These are phyloP conservation scores for Aspergillus vadensis DNA, from an alignment of 2,329 filamentous ascomycete species.

Conservation along the genomic window DNA sequence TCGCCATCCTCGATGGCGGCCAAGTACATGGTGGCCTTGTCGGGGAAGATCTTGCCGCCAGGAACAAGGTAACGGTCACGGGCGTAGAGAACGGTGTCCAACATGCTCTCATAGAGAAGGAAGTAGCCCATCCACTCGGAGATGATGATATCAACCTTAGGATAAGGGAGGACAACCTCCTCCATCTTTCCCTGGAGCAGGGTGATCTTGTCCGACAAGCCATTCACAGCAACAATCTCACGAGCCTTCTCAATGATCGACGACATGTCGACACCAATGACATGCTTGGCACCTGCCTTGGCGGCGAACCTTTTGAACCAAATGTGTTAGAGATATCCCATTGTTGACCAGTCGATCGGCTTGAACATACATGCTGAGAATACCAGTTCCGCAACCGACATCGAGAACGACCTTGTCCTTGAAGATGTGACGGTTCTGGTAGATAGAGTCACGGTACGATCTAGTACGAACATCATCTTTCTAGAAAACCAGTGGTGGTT, in stretches of 20 bases:
- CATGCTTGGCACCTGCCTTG: conserved; percentile 94
- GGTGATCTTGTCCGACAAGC: conserved; percentile 93
- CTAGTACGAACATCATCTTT: conserved; percentile 98
- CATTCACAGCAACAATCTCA: conserved; percentile 91
- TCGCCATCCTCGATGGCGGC: conserved; percentile 98
- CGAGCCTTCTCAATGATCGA: conserved; percentile 98
- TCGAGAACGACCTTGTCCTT: conserved; percentile 93
- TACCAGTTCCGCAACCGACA: conserved; percentile 95
- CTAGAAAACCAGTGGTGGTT: conserved; percentile 49
- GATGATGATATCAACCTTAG: conserved; percentile 98
- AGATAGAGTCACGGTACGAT: conserved; percentile 96
- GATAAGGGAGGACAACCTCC: conserved; percentile 88
- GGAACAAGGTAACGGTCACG: conserved; percentile 86
- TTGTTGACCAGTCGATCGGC: not conserved
- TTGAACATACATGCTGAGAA: conserved; percentile 85
- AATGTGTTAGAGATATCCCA: conserved; percentile 22
- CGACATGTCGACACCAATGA: conserved; percentile 99
- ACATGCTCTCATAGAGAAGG: conserved; percentile 96
- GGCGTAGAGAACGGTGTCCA: conserved; percentile 96
- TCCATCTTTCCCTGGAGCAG: conserved; percentile 99
- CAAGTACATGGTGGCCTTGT: conserved; percentile 97
- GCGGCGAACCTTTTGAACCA: conserved; percentile 77
- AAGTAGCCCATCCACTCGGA: conserved; percentile 99
- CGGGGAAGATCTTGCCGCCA: conserved; percentile 93
- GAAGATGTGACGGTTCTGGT: conserved; percentile 94